phyloP scores from a whole-genome alignment of 2,329 filamentous ascomycete species.

The Rhynchosporium secalis region DNA sequence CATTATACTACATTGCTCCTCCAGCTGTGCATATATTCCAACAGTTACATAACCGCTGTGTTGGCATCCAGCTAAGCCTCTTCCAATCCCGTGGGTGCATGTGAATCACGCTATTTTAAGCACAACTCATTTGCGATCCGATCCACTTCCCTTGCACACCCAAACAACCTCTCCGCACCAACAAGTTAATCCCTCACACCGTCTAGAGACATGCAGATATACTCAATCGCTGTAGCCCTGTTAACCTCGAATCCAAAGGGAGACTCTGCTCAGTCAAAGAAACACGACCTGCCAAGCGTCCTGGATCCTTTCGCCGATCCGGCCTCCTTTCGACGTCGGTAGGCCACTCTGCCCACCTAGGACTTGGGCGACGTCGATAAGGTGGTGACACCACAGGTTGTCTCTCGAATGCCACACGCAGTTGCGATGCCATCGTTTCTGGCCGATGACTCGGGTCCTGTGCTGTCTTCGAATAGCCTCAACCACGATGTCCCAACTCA shows the following conservation, averaged over 20 bases:
- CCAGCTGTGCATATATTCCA: neutral
- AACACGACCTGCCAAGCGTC: conserved; percentile 27
- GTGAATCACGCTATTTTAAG: conserved; percentile 16
- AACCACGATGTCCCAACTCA: conserved; percentile 42
- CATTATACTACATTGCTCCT: neutral
- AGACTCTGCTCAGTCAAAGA: conserved; percentile 18
- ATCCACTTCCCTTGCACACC: conserved; percentile 4
- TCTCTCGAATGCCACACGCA: conserved; percentile 44
- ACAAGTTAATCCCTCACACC: neutral
- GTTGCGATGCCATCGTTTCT: conserved; percentile 54
- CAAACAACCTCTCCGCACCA: conserved; percentile 6
- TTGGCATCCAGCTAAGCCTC: conserved; percentile 12
- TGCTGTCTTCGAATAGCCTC: conserved; percentile 35
- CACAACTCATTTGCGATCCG: conserved; percentile 16
- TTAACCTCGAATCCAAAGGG: conserved; percentile 10
- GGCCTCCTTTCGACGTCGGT: conserved; percentile 30
- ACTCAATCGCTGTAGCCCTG: conserved; percentile 23
- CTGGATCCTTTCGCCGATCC: conserved; percentile 30
- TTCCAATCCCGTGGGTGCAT: conserved; percentile 7
- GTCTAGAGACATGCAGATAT: conserved; percentile 26
- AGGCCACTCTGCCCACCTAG: conserved; percentile 8
- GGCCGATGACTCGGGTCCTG: conserved; percentile 44
- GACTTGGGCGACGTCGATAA: conserved; percentile 30
- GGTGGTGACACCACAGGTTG: conserved; percentile 31
- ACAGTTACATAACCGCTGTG: conserved; percentile 1